Evolutionary conservation across 2,329 filamentous ascomycete species (phyloP).

Genomic region (Clarireedia homoeocarpa): DNA sequence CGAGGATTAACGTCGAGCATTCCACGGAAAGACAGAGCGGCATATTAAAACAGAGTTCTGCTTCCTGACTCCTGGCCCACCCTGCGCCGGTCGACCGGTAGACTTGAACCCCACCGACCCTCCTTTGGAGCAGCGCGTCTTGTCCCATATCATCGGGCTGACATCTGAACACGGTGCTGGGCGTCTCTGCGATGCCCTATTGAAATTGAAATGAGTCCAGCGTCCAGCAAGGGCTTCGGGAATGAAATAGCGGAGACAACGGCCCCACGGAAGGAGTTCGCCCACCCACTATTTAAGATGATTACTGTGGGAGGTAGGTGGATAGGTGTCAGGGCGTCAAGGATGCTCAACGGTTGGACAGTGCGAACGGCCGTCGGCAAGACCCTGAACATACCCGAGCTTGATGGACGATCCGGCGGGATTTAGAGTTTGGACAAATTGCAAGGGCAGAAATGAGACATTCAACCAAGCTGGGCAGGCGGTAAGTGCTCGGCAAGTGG

Average conservation of each 20-base stretch:
- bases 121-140: background rate
- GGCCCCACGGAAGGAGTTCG: background rate
- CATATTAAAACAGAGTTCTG: background rate
- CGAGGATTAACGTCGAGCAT: background rate
- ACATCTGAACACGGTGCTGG: too few relatives aligned
- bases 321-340: background rate
- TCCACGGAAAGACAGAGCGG: background rate
- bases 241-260: background rate
- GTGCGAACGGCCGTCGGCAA: conserved; percentile 5
- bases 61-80: background rate
- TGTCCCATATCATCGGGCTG: background rate
- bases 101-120: background rate
- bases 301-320: background rate
- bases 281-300: background rate
- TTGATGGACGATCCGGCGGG: conserved; percentile 5
- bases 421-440: conserved; percentile 1
- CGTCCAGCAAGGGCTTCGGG: background rate
- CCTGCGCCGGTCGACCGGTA: background rate
- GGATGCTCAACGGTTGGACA: conserved; percentile 7
- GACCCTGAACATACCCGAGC: conserved; percentile 7
- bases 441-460: background rate
- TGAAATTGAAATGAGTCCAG: background rate
- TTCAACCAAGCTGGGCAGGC: background rate
- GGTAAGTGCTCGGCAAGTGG: too few relatives aligned
- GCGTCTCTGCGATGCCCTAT: background rate